These are phyloP conservation scores for Taphrina populina DNA, from an alignment of 1,139 yeast species.

Conservation along the genomic window DNA sequence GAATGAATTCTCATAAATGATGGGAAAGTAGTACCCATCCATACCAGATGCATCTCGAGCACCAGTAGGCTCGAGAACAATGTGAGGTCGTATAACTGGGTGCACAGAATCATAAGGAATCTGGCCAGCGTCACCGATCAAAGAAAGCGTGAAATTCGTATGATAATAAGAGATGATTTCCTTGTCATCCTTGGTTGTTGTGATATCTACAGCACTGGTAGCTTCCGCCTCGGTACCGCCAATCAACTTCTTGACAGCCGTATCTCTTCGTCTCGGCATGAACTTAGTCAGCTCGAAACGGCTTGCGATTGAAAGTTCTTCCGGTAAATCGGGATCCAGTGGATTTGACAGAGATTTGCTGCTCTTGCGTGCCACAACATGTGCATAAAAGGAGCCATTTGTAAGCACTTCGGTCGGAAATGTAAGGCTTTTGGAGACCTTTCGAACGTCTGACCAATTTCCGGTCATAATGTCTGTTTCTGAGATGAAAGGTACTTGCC, in stretches of 20 bases:
- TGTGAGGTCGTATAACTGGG: slow-evolving; percentile 40
- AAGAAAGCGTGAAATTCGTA: slow-evolving; percentile 45
- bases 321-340: slow-evolving; percentile 41
- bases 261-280: slow-evolving; percentile 43
- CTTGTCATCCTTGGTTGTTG: not conserved
- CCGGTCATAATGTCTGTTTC: slow-evolving; percentile 13
- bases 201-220: slow-evolving; percentile 4
- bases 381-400: slow-evolving; percentile 45
- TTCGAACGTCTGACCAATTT: slow-evolving; percentile 23
- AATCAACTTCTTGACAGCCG: slow-evolving; percentile 42
- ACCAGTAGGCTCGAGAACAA: slow-evolving; percentile 42
- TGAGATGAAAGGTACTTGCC: slow-evolving; percentile 10
- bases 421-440: not conserved
- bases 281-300: slow-evolving; percentile 41
- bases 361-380: slow-evolving; percentile 40
- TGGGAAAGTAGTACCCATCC: slow-evolving; percentile 44
- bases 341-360: slow-evolving; percentile 35
- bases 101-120: slow-evolving; percentile 38
- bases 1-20: slow-evolving; percentile 46
- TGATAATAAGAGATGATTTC: slow-evolving; percentile 46
- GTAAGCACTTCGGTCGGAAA: slow-evolving; percentile 35
- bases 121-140: slow-evolving; percentile 39
- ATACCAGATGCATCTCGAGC: slow-evolving; percentile 43
- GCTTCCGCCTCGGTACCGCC: slow-evolving; percentile 37
- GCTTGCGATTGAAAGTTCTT: slow-evolving; percentile 37